Base-by-base conservation (phyloP, 139 green algal species). In the Chlorella sp. region DNA sequence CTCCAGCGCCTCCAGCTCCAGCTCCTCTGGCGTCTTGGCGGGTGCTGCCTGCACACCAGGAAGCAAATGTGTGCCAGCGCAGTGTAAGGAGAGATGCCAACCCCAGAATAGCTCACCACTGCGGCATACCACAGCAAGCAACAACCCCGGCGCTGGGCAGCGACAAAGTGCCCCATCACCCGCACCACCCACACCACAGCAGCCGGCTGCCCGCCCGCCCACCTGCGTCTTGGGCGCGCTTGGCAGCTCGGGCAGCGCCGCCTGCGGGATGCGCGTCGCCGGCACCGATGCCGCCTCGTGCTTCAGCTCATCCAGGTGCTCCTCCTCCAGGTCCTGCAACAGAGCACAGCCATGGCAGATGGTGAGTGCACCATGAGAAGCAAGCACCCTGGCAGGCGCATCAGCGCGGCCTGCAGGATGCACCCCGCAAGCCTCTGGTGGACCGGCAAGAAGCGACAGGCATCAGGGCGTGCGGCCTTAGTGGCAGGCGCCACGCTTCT, bases 1-100 rank as follows among this genome's bases (percentile, higher is more conserved):
- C 84, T 97, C 84, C 79, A 99, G 86, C 23, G 90, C 93, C 83
- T 96, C 95, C 79, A 99, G 89, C 85, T 99, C 96, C 64, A 95
- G 85, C 82, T 99, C 96, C 89, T 98, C 95, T 13, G 87, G 73
- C 11, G 93, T 95, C 90, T 96, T 96, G 34, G 89, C 87, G 4
- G 89, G 84, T 38, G 82, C 71, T 3, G 90, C 87, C 28, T 86
- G 70, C 75, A 87, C 44, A 17, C 38, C 28, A 28, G 25, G 25
- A 4, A 41, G 44, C 28, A 26, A 6, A 51, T n/a, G n/a, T n/a
- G n/a, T n/a, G n/a, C n/a, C n/a, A n/a, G n/a, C n/a, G n/a, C n/a
- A n/a, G n/a, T n/a, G n/a, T n/a, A n/a, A n/a, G n/a, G n/a, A n/a
- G n/a, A n/a, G n/a, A n/a, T n/a, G n/a, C n/a, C n/a, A n/a, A n/a